A percentile compares a stretch with the other conserved stretches of the same genome.
Evolutionary conservation across 2,329 filamentous ascomycete genomes (phyloP).

Genomic region (Clonostachys chloroleuca): DNA sequence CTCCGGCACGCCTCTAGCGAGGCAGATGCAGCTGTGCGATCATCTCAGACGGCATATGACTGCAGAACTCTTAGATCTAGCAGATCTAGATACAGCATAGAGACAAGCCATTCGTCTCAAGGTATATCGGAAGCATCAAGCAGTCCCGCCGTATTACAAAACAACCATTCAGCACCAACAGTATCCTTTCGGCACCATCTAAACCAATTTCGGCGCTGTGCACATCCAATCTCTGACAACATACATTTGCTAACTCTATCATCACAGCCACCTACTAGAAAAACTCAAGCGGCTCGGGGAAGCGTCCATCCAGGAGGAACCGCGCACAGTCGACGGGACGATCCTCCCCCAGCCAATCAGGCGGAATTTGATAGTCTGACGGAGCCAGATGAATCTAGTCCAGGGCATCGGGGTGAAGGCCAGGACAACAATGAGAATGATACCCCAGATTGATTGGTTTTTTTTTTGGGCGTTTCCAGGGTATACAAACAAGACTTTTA

Average conservation of each 20-base stretch:
- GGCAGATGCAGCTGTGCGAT: too few relatives aligned
- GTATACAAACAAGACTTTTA: too few relatives aligned
- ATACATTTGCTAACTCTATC: conserved; percentile 21
- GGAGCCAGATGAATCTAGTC: not conserved
- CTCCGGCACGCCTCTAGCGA: not conserved
- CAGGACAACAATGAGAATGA: too few relatives aligned
- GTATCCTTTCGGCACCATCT: conserved; percentile 13
- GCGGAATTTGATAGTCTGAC: conserved; percentile 27
- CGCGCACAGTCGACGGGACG: conserved; percentile 21
- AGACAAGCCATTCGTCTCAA: too few relatives aligned
- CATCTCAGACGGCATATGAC: too few relatives aligned
- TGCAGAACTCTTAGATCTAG: too few relatives aligned
- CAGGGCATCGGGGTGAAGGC: too few relatives aligned
- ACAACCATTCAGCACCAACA: not conserved
- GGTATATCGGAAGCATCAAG: too few relatives aligned
- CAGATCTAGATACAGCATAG: too few relatives aligned
- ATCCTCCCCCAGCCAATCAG: conserved; percentile 39
- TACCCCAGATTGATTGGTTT: too few relatives aligned
- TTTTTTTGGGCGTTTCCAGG: too few relatives aligned
- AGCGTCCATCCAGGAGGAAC: conserved; percentile 22
- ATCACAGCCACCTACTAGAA: conserved; percentile 46
- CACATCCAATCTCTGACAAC: conserved; percentile 16
- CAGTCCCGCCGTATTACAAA: too few relatives aligned
- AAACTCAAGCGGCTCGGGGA: conserved; percentile 45
- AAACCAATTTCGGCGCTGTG: conserved; percentile 15